Conservation (phyloP, 2,329 filamentous ascomycete genomes). For the Colletotrichum ledebouriae region DNA sequence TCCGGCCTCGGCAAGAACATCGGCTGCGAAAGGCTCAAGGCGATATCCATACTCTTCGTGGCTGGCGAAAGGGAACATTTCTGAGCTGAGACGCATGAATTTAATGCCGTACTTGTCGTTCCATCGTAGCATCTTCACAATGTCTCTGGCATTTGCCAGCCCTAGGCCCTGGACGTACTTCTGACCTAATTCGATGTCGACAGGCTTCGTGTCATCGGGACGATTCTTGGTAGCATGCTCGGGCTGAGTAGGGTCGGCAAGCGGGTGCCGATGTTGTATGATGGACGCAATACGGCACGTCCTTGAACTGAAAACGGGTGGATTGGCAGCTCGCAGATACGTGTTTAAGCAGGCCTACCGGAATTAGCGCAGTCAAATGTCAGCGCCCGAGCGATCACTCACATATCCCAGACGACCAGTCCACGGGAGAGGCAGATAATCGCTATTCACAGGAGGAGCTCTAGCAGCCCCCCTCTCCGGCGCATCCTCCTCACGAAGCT, state of each 20-base stretch:
- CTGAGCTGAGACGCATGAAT: constrained; percentile 91
- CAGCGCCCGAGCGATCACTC: constrained; percentile 49
- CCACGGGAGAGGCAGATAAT: constrained; percentile 88
- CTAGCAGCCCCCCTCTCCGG: constrained; percentile 59
- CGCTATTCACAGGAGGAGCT: constrained; percentile 84
- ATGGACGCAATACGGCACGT: constrained; percentile 94
- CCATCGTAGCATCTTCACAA: constrained; percentile 89
- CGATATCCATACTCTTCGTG: constrained; percentile 90
- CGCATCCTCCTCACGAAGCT: constrained; percentile 43
- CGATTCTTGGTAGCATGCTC: constrained; percentile 89
- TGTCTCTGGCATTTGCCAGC: constrained; percentile 84
- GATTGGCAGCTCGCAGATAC: constrained; percentile 84
- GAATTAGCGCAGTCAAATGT: constrained; percentile 10
- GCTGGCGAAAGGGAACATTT: constrained; percentile 97
- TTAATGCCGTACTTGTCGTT: constrained; percentile 93
- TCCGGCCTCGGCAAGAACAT: constrained; percentile 81
- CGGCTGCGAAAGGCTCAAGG: constrained; percentile 84
- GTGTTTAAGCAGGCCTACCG: constrained; percentile 87
- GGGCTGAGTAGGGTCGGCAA: constrained; percentile 80
- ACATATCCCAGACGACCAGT: constrained; percentile 91
- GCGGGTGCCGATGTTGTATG: constrained; percentile 86
- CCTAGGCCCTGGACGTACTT: constrained; percentile 83
- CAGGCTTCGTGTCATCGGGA: constrained; percentile 79
- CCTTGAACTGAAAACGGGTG: constrained; percentile 89
- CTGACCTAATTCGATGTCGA: constrained; percentile 75